Evolutionary conservation across 2,329 filamentous ascomycete genomes (phyloP).

Genomic region (Fusarium hostae): DNA sequence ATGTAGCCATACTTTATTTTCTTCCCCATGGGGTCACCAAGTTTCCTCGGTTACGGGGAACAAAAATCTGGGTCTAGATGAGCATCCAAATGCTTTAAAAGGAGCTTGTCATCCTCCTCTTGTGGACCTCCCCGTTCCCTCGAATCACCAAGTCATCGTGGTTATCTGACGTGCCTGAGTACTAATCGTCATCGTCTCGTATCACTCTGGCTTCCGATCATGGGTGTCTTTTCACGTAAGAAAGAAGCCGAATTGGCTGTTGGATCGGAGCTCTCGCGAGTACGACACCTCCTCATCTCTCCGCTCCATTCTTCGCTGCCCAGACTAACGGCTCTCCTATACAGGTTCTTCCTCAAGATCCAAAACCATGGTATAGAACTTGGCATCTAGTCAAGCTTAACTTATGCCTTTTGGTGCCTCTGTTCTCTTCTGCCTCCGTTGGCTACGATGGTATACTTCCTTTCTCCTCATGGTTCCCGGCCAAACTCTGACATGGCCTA

Average conservation of each 20-base stretch:
- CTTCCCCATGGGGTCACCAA: not conserved
- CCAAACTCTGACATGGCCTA: not conserved
- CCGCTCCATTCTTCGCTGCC: accelerated
- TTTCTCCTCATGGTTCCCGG: accelerated
- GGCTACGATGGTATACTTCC: not conserved
- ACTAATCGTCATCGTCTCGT: accelerated
- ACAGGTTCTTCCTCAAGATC: not conserved
- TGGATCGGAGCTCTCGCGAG: conserved; percentile 1
- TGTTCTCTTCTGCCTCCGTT: not conserved
- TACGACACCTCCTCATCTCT: not conserved
- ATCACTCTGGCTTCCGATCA: accelerated
- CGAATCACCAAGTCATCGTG: not conserved
- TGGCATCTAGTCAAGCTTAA: conserved; percentile 1
- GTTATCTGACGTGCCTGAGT: accelerated
- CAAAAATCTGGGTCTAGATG: not conserved
- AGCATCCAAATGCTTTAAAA: not conserved
- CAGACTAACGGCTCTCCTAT: accelerated
- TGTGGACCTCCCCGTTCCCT: not conserved
- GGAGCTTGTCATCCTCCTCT: not conserved
- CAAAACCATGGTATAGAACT: not conserved
- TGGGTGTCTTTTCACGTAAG: not conserved
- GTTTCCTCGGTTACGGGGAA: not conserved
- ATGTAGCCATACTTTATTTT: not conserved
- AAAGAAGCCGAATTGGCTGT: conserved; percentile 5
- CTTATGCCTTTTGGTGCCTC: not conserved